Evolutionary conservation across 2,329 filamentous ascomycete species (phyloP), one percentile per base, ranked within the genome.

Genomic region (Chrysosporium keratinophilum): DNA sequence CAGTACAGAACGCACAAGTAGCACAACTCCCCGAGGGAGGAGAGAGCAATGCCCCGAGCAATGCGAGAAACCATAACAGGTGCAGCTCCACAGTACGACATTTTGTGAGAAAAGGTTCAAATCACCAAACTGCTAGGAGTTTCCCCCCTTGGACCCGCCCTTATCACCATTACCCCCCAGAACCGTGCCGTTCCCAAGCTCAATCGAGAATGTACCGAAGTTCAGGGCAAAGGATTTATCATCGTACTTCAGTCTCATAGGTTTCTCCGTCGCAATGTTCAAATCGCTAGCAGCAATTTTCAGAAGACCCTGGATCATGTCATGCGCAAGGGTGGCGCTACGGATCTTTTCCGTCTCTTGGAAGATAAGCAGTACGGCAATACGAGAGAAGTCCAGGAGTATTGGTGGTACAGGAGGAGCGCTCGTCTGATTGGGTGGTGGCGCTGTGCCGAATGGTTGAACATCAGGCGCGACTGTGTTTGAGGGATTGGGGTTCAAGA

Each of bases 341-440:
- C 46, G 54, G 1, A 62, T 33, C 11, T 56, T 43, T n/a, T 54
- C 56, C 1, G 60, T 62, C 31, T 59, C 50, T 37, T 64, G 58
- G 23, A 62, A 60, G 47, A 65, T 59, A 54, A 61, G 64, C 19
- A 65, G 59, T 9, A 65, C 58, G 12, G 60, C 57, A 17, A 61
- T 56, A 40, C 63, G 62, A 15, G 60, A 59, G 47, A 65, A 65
- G 44, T 65, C 62, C 14, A 61, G 33, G n/a, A 57, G 39, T 46
- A 57, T 56, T 31, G 61, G 50, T 43, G 61, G 58, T 20, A 51
- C 12, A 17, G 55, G 15, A 49, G 57, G 37, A 0, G 62, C 60
- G 17, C 52, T 50, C 10, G 57, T 52, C 3, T 56, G 35, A 12
- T 51, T 57, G 7, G 56, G 41, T 15, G 51, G 37, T 14, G 59